A percentile compares a stretch with the other conserved stretches of the same genome.
phyloP scores from a whole-genome alignment of 2,329 filamentous ascomycete species.

The Harringtonia lauricola region DNA sequence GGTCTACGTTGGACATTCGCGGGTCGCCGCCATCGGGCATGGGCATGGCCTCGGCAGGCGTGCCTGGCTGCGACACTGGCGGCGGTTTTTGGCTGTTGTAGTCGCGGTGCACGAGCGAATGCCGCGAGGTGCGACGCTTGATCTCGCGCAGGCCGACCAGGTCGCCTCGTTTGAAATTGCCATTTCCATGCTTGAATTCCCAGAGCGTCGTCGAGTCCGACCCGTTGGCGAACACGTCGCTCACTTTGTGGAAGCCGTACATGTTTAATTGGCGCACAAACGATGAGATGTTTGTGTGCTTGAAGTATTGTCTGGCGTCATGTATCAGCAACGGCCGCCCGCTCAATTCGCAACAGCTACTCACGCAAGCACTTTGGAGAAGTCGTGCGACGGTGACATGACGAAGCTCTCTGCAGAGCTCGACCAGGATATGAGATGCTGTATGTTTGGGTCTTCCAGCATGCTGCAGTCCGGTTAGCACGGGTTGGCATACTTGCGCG shows the following conservation, averaged over 20 bases:
- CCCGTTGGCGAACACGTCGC: slow-evolving; percentile 94
- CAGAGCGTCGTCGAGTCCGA: slow-evolving; percentile 88
- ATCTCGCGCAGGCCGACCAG: slow-evolving; percentile 86
- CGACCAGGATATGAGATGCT: slow-evolving; percentile 96
- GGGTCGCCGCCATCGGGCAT: slow-evolving; percentile 66
- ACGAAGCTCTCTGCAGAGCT: slow-evolving; percentile 91
- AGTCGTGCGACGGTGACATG: slow-evolving; percentile 95
- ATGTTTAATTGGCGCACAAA: slow-evolving; percentile 98
- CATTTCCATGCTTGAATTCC: slow-evolving; percentile 98
- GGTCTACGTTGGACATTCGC: slow-evolving; percentile 65
- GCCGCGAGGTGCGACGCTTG: slow-evolving; percentile 84
- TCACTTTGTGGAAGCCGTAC: slow-evolving; percentile 99
- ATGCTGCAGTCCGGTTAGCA: slow-evolving; percentile 52
- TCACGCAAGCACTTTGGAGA: slow-evolving; percentile 95
- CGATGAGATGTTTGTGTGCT: slow-evolving; percentile 97
- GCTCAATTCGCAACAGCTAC: slow-evolving; percentile 31
- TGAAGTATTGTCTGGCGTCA: slow-evolving; percentile 78
- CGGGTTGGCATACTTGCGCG: too few species aligned
- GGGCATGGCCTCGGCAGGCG: slow-evolving; percentile 72
- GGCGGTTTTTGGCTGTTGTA: slow-evolving; percentile 70
- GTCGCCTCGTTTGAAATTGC: slow-evolving; percentile 93
- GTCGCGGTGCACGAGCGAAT: slow-evolving; percentile 86
- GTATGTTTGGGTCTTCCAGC: slow-evolving; percentile 87
- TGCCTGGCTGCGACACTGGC: slow-evolving; percentile 66
- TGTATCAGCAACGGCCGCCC: slow-evolving; percentile 10